Base-by-base conservation (phyloP, 768 basidiomycete species). In the Rhizopogon vulgaris region DNA sequence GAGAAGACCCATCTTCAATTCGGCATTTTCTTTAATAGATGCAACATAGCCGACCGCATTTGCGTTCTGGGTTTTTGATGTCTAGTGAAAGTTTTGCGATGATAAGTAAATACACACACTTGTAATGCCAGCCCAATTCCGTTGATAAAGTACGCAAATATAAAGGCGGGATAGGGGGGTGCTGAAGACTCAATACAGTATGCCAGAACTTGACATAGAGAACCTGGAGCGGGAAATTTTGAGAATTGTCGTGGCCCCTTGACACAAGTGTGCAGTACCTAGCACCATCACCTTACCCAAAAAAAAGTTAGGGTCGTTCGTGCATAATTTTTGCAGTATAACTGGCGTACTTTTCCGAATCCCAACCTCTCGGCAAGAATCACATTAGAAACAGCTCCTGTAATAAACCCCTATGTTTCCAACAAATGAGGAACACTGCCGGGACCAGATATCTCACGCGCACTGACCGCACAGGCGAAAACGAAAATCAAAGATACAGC, bases 31-130 rank as follows among this genome's bases (percentile, higher is more conserved):
- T 54, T 75, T 75, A 6, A 87, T 66, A 40, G 71, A 74, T 3
- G 83, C 85, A 11, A 90, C 79, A 54, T 78, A 88, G 7, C 81
- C 84, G 59, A 85, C 85, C 1, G 85, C 77, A 67, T 86, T 85
- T 0, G 87, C 85, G 54, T 87, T 82, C 82, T 87, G 57, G 34
- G 55, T 10, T 11, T 18, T 12, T 24, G 30, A 53, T 17, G 32
- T 38, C 39, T 24, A 51, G n/a, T 5, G 6, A 22, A 39, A 51
- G 22, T 14, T 24, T 30, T 1, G 38, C 1, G 0, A 9, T 32
- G 28, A 24, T 36, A 39, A 18, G 12, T 18, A 15, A 52, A 38
- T 41, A 30, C 18, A 43, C 53, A 17, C 39, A 76, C 78, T 63
- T 72, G 76, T 7, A 79, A 55, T 2, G 80, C 67, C 38, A 74